phyloP scores from a whole-genome alignment of 1,284 basidiomycete genomes.

The Afroboletus lepidellus region DNA sequence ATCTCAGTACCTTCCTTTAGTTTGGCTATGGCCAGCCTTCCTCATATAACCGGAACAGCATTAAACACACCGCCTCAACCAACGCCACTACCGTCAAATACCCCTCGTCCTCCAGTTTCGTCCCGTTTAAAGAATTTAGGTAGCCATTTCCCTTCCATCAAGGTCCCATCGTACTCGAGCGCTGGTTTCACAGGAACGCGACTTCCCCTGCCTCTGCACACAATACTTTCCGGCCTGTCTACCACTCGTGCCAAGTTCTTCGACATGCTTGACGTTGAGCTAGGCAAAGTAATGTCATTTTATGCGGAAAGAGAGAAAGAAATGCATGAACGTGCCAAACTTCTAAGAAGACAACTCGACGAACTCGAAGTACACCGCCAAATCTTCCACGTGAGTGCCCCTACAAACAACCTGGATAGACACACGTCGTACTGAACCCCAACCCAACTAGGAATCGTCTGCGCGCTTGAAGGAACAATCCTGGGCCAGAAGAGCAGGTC shows the following conservation, averaged over 20 bases:
- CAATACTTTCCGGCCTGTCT: slow-evolving; percentile 52
- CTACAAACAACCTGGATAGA: background rate
- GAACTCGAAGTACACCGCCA: slow-evolving; percentile 73
- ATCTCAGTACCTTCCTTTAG: slow-evolving; percentile 19
- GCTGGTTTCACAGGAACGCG: slow-evolving; percentile 3
- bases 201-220: slow-evolving; percentile 42
- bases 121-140: slow-evolving; percentile 10
- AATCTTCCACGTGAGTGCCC: slow-evolving; percentile 56
- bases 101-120: background rate
- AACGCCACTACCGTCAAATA: slow-evolving; percentile 1
- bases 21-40: slow-evolving; percentile 7
- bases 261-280: slow-evolving; percentile 67
- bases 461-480: background rate
- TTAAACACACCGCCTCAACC: background rate
- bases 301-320: slow-evolving; percentile 75
- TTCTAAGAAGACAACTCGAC: slow-evolving; percentile 68
- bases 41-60: background rate
- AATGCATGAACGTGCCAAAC: slow-evolving; percentile 49
- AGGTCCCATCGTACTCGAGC: background rate
- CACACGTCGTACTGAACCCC: slow-evolving; percentile 6
- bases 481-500: slow-evolving; percentile 17
- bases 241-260: slow-evolving; percentile 73
- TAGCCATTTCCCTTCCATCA: slow-evolving; percentile 1
- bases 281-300: slow-evolving; percentile 84
- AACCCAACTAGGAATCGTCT: slow-evolving; percentile 21